phyloP scores from a whole-genome alignment of 2,329 filamentous ascomycete genomes.

The Cladophialophora immunda region DNA sequence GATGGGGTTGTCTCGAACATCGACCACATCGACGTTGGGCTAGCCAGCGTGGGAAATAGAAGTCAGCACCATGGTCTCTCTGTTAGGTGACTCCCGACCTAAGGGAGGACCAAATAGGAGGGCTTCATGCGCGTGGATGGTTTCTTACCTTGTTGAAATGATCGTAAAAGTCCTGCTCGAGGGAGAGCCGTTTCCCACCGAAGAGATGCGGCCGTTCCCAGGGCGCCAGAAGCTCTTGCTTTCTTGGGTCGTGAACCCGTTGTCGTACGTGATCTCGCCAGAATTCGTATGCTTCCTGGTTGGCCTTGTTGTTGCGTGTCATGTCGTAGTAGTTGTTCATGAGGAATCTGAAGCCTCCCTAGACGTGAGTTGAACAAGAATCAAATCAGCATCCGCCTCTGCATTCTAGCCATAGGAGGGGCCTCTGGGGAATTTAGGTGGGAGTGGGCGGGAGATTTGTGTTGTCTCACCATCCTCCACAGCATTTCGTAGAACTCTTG shows the following conservation, averaged over 20 bases:
- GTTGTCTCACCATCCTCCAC: conserved; percentile 49
- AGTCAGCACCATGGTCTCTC: background rate
- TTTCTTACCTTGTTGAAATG: conserved; percentile 49
- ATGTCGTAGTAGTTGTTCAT: conserved; percentile 62
- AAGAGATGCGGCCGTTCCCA: conserved; percentile 61
- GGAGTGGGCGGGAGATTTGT: background rate
- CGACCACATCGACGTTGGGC: conserved; percentile 57
- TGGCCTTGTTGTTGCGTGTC: conserved; percentile 57
- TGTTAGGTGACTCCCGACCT: no score
- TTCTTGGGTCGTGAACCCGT: conserved; percentile 60
- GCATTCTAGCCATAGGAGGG: background rate
- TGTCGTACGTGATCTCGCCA: conserved; percentile 62
- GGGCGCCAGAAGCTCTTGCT: conserved; percentile 64
- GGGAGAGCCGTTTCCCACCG: conserved; percentile 59
- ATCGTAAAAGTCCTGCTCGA: conserved; percentile 63
- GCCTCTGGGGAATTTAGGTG: no score
- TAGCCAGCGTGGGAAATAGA: conserved; percentile 44
- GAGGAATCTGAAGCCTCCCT: conserved; percentile 65
- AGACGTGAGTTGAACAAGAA: background rate
- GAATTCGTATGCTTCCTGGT: conserved; percentile 63
- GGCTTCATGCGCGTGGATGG: background rate
- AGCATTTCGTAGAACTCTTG: conserved; percentile 58
- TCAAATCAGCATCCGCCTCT: background rate
- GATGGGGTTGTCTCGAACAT: conserved; percentile 55
- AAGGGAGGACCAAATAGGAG: background rate